A percentile compares a stretch with the other conserved stretches of the same genome.
Evolutionary conservation across 169 alveolate genomes (phyloP).

Genomic region (Plasmodium knowlesi): DNA sequence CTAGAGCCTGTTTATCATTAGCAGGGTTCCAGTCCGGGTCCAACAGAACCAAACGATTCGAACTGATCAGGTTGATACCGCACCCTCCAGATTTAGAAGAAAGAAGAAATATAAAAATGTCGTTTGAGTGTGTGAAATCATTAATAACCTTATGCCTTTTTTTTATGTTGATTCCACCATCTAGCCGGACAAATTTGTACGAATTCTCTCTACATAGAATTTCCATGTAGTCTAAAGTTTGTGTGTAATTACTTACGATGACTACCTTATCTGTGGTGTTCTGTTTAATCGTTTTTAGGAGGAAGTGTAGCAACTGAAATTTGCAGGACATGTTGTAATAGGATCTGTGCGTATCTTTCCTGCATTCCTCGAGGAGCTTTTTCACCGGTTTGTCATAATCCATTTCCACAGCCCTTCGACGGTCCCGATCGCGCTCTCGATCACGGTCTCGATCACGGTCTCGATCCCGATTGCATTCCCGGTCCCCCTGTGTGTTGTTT

Average conservation of each 20-base stretch:
- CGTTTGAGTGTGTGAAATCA: conserved; percentile 84
- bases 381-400: conserved; percentile 64
- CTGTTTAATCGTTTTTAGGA: conserved; percentile 83
- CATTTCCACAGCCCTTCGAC: conserved; percentile 23
- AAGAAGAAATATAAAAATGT: conserved; percentile 92
- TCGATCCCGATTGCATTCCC: not conserved
- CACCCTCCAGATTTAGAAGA: conserved; percentile 99
- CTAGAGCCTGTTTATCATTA: conserved; percentile 97
- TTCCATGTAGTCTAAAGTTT: conserved; percentile 91
- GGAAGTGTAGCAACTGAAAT: conserved; percentile 76
- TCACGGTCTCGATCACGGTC: not conserved
- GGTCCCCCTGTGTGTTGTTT: not conserved
- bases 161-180: conserved; percentile 90
- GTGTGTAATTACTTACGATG: conserved; percentile 92
- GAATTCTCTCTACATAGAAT: conserved; percentile 87
- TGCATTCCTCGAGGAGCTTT: conserved; percentile 52
- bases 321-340: conserved; percentile 78
- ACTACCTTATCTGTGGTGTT: conserved; percentile 91
- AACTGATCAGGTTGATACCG: conserved; percentile 98
- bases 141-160: conserved; percentile 90
- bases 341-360: conserved; percentile 9
- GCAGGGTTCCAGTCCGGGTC: conserved; percentile 99
- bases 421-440: not conserved
- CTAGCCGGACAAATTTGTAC: conserved; percentile 90
- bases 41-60: conserved; percentile 95